Evolutionary conservation across 345 rosid genomes (phyloP), one percentile per base, ranked within the genome.

Genomic region (Draba incana): DNA sequence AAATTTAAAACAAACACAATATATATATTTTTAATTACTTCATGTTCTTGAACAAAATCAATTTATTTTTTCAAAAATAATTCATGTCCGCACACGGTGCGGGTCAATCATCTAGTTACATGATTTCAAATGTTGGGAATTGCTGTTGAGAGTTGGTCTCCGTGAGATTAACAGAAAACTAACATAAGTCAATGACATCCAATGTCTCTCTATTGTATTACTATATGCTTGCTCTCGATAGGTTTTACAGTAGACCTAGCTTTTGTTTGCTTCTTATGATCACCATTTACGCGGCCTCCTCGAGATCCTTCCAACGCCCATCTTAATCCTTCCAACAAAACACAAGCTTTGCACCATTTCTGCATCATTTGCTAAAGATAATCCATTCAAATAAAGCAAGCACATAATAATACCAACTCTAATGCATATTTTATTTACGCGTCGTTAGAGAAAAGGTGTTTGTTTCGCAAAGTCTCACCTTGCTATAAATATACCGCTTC

Each of bases 301-400:
- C 83, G 78, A 50, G 68, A 73, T 68, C 96, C 96, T 81, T 48
- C 92, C 94, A 28, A 93, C 88, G 13, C 98, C 97, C 72, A 90
- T 70, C 81, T 85, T 88, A 94, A 76, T 78, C 95, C 97, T 65
- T 90, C 92, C 56, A 94, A 87, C 79, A 91, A 78, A 61, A 88
- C 91, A 68, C 99, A 91, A 48, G 99, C 96, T 80, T 94, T 91
- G 57, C 97, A 88, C 96, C 94, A 86, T 89, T 86, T 93, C 96
- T 93, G 68, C 3, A 48, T 9, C 69, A 47, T 66, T 31, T 31
- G 35, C 1, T 2, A 5, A 33, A 33, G 8, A 33, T 33, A 33
- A 5, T 33, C 7, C 35, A 33, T 33, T 33, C 37, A 33, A 33
- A 20, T 20, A 20, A 20, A 1, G 8, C 7, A 33, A 6, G 6